Percentiles rank a stretch among this genome's conserved stretches.
These are phyloP conservation scores for Phaeosphaeria sp. DNA, from an alignment of 2,329 filamentous ascomycete species.

Conservation along the genomic window DNA sequence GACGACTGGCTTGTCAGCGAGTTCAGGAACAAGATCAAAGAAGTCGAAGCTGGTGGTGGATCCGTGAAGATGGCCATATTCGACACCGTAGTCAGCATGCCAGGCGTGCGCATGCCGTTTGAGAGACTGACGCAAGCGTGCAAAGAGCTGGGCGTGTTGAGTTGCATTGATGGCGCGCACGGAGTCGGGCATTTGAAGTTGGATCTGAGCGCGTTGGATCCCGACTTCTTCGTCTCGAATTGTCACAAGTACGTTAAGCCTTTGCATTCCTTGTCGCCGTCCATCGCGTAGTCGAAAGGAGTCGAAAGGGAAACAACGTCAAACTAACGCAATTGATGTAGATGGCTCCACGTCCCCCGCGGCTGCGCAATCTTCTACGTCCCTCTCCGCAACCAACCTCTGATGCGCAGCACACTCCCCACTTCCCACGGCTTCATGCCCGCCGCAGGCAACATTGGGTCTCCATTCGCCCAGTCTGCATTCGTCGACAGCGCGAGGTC, in stretches of 20 bases:
- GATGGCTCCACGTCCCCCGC: conserved; percentile 83
- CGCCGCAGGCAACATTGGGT: conserved; percentile 26
- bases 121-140: conserved; percentile 70
- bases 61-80: conserved; percentile 74
- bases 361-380: conserved; percentile 84
- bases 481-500: conserved; percentile 54
- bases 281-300: neutral
- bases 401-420: conserved; percentile 76
- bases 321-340: conserved; percentile 24
- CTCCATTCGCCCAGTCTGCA: conserved; percentile 18
- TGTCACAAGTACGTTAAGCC: conserved; percentile 52
- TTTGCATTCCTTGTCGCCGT: neutral
- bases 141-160: conserved; percentile 70
- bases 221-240: conserved; percentile 88
- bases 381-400: conserved; percentile 73
- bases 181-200: conserved; percentile 79
- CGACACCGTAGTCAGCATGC: conserved; percentile 80
- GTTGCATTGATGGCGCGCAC: conserved; percentile 84
- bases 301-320: no score
- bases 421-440: conserved; percentile 81
- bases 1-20: conserved; percentile 69
- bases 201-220: conserved; percentile 69
- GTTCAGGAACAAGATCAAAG: conserved; percentile 66
- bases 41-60: conserved; percentile 62
- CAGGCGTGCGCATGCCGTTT: conserved; percentile 82